phyloP scores from a whole-genome alignment of 192 early-diverging fungal species.

The Backusella tarrabulga region DNA sequence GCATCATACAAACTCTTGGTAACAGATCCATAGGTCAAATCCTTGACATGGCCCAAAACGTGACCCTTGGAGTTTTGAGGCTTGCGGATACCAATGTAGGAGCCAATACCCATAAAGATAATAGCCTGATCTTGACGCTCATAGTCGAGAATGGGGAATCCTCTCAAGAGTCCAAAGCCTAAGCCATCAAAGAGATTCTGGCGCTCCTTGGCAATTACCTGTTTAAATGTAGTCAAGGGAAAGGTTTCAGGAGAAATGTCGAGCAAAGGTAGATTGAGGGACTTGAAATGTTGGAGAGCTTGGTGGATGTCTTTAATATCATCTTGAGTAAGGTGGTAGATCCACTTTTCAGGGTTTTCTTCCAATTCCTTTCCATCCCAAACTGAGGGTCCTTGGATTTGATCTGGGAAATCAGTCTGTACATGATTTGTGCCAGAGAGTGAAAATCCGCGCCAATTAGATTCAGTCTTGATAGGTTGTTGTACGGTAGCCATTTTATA shows the following conservation, averaged over 20 bases:
- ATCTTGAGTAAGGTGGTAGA: conserved; percentile 22
- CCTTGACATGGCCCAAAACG: conserved; percentile 41
- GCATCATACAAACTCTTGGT: conserved; percentile 31
- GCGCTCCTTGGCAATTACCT: conserved; percentile 9
- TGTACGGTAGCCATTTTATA: not conserved
- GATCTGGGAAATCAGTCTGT: conserved; percentile 13
- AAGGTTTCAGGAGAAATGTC: conserved; percentile 16
- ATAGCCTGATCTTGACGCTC: conserved; percentile 26
- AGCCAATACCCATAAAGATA: conserved; percentile 42
- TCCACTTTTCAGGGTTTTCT: conserved; percentile 30
- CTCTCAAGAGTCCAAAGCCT: conserved; percentile 28
- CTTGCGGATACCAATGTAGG: conserved; percentile 38
- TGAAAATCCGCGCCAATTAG: conserved; percentile 8
- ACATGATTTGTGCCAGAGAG: not conserved
- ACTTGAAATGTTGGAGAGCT: conserved; percentile 30
- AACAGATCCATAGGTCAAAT: conserved; percentile 29
- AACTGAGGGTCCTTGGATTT: conserved; percentile 24
- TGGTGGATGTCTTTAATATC: conserved; percentile 33
- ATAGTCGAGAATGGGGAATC: conserved; percentile 28
- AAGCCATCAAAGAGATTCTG: conserved; percentile 25
- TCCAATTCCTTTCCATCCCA: conserved; percentile 35
- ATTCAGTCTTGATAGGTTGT: not conserved
- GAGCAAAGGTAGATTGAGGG: conserved; percentile 21
- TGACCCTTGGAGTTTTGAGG: conserved; percentile 35
- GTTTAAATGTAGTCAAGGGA: conserved; percentile 23